Percentiles rank a stretch among this genome's conserved stretches.
Conservation (phyloP, 345 rosid species). For the Schrenkiella parvula region DNA sequence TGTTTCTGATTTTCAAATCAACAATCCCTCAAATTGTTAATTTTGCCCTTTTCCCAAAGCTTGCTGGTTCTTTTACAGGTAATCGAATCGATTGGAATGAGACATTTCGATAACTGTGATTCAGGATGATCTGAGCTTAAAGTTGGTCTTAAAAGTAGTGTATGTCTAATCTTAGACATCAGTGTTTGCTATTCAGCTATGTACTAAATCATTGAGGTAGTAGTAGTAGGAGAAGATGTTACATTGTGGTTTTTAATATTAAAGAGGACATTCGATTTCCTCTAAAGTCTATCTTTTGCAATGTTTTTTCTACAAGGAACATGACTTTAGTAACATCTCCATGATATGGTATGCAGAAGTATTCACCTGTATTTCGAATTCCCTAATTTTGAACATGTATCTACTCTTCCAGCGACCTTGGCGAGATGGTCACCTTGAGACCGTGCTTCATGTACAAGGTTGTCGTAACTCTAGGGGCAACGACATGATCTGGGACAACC, state of each 20-base stretch:
- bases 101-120: too few relatives aligned
- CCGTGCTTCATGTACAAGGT: constrained; percentile 31
- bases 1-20: constrained; percentile 31
- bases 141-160: too few relatives aligned
- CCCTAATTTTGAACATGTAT: not conserved
- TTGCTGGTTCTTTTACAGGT: too few relatives aligned
- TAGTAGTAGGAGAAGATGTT: not conserved
- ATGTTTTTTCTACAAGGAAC: not conserved
- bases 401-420: constrained; percentile 7
- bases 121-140: not conserved
- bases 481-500: constrained; percentile 23
- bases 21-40: too few relatives aligned
- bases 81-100: too few relatives aligned
- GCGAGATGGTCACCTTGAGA: constrained; percentile 24
- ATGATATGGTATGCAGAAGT: not conserved
- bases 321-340: constrained; percentile 4
- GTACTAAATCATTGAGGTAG: not conserved
- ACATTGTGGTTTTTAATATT: not conserved
- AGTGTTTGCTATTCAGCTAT: not conserved
- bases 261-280: not conserved
- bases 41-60: too few relatives aligned
- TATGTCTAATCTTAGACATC: too few relatives aligned
- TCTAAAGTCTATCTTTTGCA: constrained; percentile 8
- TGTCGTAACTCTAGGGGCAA: constrained; percentile 29
- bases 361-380: not conserved